phyloP scores from a whole-genome alignment of 257 asterid species.

The Eustoma russellianum region DNA sequence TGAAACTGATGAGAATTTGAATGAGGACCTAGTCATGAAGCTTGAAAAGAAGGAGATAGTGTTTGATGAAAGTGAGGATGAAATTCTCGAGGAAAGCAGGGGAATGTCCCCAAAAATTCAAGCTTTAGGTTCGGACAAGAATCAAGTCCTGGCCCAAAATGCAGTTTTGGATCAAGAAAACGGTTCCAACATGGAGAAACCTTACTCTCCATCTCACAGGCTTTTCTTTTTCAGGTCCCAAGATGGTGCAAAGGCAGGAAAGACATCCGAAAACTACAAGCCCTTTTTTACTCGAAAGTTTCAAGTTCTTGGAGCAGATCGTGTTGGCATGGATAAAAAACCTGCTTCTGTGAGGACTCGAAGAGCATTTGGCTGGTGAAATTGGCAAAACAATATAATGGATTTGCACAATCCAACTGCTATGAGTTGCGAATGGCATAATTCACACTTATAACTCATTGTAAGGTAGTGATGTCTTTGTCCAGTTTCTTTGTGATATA shows the following conservation, averaged over 20 bases:
- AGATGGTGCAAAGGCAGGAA: conserved; percentile 9
- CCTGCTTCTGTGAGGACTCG: conserved; percentile 46
- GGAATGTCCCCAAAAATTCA: background rate
- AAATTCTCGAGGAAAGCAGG: conserved; percentile 8
- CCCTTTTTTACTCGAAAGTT: background rate
- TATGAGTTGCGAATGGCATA: background rate
- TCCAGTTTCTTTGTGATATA: no score
- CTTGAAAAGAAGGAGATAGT: conserved; percentile 6
- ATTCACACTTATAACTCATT: no score
- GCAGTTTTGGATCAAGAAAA: conserved; percentile 7
- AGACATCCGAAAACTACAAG: conserved; percentile 7
- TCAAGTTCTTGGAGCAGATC: conserved; percentile 12
- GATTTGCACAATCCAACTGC: background rate
- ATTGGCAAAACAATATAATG: background rate
- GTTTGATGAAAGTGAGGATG: conserved; percentile 42
- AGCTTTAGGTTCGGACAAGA: background rate
- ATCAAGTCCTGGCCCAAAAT: background rate
- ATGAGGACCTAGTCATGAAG: conserved; percentile 18
- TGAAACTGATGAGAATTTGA: background rate
- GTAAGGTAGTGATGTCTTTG: no score
- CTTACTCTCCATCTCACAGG: conserved; percentile 10
- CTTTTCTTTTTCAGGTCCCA: conserved; percentile 10
- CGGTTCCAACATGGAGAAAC: background rate
- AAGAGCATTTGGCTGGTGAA: conserved; percentile 21
- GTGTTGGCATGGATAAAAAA: conserved; percentile 26